Evolutionary conservation across 331 rosid species (phyloP).

Genomic region (Dryas integrifolia): DNA sequence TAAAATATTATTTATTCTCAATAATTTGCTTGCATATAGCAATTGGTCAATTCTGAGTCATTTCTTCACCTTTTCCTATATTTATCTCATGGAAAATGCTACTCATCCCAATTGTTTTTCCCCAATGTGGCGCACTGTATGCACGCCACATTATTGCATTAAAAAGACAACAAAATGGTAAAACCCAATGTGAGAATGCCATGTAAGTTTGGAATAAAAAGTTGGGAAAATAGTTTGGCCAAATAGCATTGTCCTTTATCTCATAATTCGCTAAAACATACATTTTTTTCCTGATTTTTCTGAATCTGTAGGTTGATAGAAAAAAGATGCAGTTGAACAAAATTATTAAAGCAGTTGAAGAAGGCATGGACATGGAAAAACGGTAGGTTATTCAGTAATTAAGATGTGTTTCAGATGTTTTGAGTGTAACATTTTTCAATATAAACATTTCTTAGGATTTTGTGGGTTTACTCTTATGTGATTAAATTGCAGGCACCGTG

Average conservation of each 20-base stretch:
- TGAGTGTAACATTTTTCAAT: slow-evolving; percentile 14
- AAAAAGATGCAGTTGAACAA: slow-evolving; percentile 47
- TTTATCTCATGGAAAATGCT: neutral
- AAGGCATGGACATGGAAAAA: slow-evolving; percentile 52
- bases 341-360: slow-evolving; percentile 55
- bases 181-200: no score
- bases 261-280: neutral
- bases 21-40: neutral
- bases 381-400: slow-evolving; percentile 46
- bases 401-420: slow-evolving; percentile 15
- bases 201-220: no score
- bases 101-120: no score
- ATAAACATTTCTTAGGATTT: slow-evolving; percentile 12
- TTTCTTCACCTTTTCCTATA: neutral
- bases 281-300: slow-evolving; percentile 17
- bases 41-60: neutral
- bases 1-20: neutral
- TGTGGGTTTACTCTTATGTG: slow-evolving; percentile 19
- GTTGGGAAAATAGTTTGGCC: no score
- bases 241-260: neutral
- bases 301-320: slow-evolving; percentile 53
- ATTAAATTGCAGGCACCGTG: slow-evolving; percentile 54
- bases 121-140: no score
- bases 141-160: no score
- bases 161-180: no score